Base-by-base conservation (phyloP, 202 grass and related monocot genomes). In the Bolboschoenoplectus hybrid region DNA sequence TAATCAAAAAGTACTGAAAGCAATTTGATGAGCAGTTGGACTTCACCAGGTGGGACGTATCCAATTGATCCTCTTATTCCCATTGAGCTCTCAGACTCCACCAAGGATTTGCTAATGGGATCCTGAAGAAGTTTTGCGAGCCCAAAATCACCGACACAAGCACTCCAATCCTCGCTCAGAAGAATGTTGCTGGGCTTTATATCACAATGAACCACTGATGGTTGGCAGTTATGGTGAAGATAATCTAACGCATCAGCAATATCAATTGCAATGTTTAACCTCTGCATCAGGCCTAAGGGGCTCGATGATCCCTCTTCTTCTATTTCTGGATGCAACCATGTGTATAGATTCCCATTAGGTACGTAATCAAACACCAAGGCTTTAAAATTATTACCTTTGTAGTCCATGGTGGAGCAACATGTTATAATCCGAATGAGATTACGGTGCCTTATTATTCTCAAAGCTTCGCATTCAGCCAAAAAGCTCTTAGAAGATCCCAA, bases 21-120 rank as follows among this genome's bases (percentile, higher is more conserved):
- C 4, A 52, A 80, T 3, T 53, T 39, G 9, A 78, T 8, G 55
- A 44, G 0, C 12, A 78, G 45, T 55, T 51, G 26, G 10, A 38
- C 47, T 51, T 73, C 58, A 93, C 77, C 91, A 51, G 89, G 87
- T 68, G 91, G 11, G 6, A 84, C 20, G 52, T 89, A 89, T 60
- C 91, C 89, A 17, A 91, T 86, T 40, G 82, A 87, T 2, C 91
- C 89, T 72, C 89, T 93, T 84, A 91, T 61, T 38, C 87, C 85
- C 79, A 60, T 75, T 16, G 74, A 68, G 87, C 87, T 91, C 38
- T 17, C 5, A 64, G 87, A 89, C 39, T 83, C 73, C 14, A 19
- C n/a, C 1, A 77, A 45, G 0, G 67, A 35, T 43, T 46, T 67
- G 62, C 44, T 88, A 67, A 52, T 44, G 1, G 5, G 11, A 40